These are phyloP conservation scores for Turnera subulata DNA, from an alignment of 345 rosid genomes.

Conservation along the genomic window DNA sequence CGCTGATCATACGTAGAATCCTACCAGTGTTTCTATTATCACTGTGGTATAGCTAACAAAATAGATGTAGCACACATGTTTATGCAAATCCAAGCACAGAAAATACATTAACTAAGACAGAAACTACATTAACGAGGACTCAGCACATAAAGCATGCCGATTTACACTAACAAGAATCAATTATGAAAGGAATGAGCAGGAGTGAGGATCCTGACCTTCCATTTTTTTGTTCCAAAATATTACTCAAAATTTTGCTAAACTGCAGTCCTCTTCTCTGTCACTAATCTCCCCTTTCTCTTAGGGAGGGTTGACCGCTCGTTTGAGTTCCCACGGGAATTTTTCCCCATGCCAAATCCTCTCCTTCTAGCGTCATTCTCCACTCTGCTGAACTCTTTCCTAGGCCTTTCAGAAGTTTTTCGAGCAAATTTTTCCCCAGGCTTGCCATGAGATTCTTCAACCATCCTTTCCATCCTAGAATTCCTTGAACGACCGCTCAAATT, in stretches of 20 bases:
- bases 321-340: background rate
- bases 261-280: slow-evolving; percentile 5
- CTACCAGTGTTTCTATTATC: too few species aligned
- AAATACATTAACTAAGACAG: too few species aligned
- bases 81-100: background rate
- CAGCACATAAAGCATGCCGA: too few species aligned
- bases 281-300: slow-evolving; percentile 1
- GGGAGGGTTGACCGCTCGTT: slow-evolving; percentile 1
- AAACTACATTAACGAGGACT: too few species aligned
- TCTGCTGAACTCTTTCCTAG: too few species aligned
- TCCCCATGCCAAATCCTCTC: slow-evolving; percentile 1
- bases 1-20: too few species aligned
- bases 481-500: slow-evolving; percentile 7
- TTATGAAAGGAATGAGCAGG: too few species aligned
- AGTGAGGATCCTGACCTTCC: slow-evolving; percentile 12
- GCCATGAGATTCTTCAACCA: slow-evolving; percentile 5
- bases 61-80: too few species aligned
- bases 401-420: background rate
- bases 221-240: background rate
- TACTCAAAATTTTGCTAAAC: background rate
- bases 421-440: background rate
- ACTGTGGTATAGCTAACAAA: too few species aligned
- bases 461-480: slow-evolving; percentile 10
- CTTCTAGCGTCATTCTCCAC: too few species aligned
- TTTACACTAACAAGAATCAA: too few species aligned